Evolutionary conservation across 2,329 filamentous ascomycete species (phyloP).

Genomic region (Neodidymelliopsis sp.): DNA sequence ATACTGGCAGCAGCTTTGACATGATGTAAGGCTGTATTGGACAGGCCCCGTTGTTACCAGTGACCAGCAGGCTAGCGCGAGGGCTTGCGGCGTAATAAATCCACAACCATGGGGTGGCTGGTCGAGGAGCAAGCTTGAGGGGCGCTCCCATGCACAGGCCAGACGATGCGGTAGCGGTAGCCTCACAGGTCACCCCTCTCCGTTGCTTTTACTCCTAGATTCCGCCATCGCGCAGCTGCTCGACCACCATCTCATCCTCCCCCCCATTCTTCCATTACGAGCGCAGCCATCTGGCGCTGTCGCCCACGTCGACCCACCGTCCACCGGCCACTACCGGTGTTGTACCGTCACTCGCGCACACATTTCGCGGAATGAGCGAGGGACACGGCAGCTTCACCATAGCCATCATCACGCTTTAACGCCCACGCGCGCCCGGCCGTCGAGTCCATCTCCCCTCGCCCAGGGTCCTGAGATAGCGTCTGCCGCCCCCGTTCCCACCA

Average conservation of each 20-base stretch:
- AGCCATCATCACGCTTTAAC: conserved; percentile 47
- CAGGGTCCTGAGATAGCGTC: conserved; percentile 7
- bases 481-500: conserved; percentile 1
- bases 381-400: conserved; percentile 34
- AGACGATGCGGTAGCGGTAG: background rate
- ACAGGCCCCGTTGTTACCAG: background rate
- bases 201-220: conserved; percentile 8
- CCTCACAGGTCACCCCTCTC: conserved; percentile 1
- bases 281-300: conserved; percentile 21
- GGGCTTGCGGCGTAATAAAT: conserved; percentile 15
- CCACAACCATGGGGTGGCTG: conserved; percentile 13
- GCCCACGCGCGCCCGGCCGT: conserved; percentile 46
- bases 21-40: conserved; percentile 9
- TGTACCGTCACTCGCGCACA: conserved; percentile 33
- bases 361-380: conserved; percentile 39
- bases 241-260: conserved; percentile 34
- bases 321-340: conserved; percentile 35
- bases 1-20: background rate
- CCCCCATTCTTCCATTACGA: conserved; percentile 37
- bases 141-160: conserved; percentile 8
- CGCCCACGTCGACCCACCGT: conserved; percentile 10
- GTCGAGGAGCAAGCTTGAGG: conserved; percentile 7
- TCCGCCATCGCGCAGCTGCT: conserved; percentile 26
- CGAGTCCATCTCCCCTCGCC: conserved; percentile 24
- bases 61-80: conserved; percentile 8